phyloP scores from a whole-genome alignment of 768 basidiomycete species.

The Termitomyces bulborhizus region DNA sequence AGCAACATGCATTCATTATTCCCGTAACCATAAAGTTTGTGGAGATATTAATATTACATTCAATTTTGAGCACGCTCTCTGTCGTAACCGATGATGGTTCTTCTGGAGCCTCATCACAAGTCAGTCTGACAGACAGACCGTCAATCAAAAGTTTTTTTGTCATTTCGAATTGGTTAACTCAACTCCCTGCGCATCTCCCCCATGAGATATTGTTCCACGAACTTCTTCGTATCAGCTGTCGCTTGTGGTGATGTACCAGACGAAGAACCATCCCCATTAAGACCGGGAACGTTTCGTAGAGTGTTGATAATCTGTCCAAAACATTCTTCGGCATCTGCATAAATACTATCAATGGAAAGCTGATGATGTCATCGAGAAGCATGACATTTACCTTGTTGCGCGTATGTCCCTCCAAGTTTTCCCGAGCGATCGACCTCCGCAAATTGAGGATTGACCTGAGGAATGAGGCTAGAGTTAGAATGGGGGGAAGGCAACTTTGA shows the following conservation, averaged over 20 bases:
- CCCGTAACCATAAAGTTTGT: slow-evolving; percentile 90
- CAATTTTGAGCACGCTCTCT: slow-evolving; percentile 82
- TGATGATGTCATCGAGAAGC: slow-evolving; percentile 18
- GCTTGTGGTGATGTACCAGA: slow-evolving; percentile 16
- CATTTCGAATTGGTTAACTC: slow-evolving; percentile 9
- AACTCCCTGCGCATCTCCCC: slow-evolving; percentile 72
- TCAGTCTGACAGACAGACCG: slow-evolving; percentile 43
- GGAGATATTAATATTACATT: slow-evolving; percentile 82
- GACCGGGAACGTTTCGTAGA: slow-evolving; percentile 63
- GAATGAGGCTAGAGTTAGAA: background rate
- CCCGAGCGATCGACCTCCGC: slow-evolving; percentile 56
- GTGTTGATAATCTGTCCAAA: slow-evolving; percentile 70
- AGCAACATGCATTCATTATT: slow-evolving; percentile 59
- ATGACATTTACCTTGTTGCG: slow-evolving; percentile 65
- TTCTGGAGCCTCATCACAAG: slow-evolving; percentile 76
- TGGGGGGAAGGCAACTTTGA: too few relatives aligned
- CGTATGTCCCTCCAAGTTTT: slow-evolving; percentile 38
- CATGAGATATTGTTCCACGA: slow-evolving; percentile 77
- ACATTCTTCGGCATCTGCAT: slow-evolving; percentile 86
- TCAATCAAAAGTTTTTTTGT: background rate
- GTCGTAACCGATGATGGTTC: slow-evolving; percentile 57
- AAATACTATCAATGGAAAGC: background rate
- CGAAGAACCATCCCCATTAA: slow-evolving; percentile 16
- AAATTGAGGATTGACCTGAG: slow-evolving; percentile 80
- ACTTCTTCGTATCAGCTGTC: slow-evolving; percentile 38